phyloP scores from a whole-genome alignment of 176 grass and related monocot species.

The Musa schizocarpa region DNA sequence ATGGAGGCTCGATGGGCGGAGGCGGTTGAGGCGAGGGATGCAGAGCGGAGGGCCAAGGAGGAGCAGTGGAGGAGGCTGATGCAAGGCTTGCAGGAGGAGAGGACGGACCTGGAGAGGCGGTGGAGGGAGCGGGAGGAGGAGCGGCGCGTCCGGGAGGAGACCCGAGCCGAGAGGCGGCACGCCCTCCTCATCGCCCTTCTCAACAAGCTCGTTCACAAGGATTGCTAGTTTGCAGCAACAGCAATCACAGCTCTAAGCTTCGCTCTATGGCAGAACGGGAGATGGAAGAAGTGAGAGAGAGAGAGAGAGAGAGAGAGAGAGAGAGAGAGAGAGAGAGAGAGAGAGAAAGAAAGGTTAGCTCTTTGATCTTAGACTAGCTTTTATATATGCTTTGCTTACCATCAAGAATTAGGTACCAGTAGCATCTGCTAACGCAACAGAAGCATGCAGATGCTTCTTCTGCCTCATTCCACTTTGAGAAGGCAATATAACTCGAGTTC shows the following conservation, averaged over 20 bases:
- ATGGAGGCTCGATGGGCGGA: conserved; percentile 4
- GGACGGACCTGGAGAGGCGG: no score
- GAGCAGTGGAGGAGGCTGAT: conserved; percentile 6
- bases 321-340: no score
- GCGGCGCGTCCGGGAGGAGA: conserved; percentile 4
- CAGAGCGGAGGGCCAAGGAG: conserved; percentile 8
- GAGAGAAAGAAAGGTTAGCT: no score
- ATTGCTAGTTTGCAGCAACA: not conserved
- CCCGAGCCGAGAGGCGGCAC: conserved; percentile 1
- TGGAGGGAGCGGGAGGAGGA: conserved; percentile 12
- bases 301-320: no score
- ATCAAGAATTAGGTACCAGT: not conserved
- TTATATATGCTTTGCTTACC: not conserved
- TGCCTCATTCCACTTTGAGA: not conserved
- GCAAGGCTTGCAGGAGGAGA: conserved; percentile 3
- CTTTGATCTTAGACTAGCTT: not conserved
- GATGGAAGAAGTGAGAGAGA: not conserved
- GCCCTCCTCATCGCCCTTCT: conserved; percentile 3
- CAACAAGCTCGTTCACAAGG: not conserved
- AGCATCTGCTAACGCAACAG: not conserved
- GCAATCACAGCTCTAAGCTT: not conserved
- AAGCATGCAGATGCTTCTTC: not conserved
- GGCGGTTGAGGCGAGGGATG: conserved; percentile 10
- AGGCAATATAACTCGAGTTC: no score
- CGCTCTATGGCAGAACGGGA: not conserved